Percentiles rank a stretch among this genome's conserved stretches.
phyloP scores from a whole-genome alignment of 768 basidiomycete species.

The Boletus barrowsii region DNA sequence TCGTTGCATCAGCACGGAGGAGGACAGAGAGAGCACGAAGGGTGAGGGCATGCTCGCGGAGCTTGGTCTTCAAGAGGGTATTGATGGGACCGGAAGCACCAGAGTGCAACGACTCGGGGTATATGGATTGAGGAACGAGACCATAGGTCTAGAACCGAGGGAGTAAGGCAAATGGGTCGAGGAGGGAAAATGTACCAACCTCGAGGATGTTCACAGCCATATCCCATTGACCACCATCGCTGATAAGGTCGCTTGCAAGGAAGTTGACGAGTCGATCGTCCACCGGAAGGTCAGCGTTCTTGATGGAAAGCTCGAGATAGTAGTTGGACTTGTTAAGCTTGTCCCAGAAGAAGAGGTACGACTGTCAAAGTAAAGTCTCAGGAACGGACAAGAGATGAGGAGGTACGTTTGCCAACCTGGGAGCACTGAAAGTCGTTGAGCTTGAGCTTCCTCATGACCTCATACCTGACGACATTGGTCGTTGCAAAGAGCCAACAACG shows the following conservation, averaged over 20 bases:
- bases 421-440: slow-evolving; percentile 89
- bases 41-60: slow-evolving; percentile 85
- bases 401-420: slow-evolving; percentile 48
- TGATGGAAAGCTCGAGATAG: slow-evolving; percentile 84
- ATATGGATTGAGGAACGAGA: slow-evolving; percentile 76
- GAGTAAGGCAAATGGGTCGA: slow-evolving; percentile 28
- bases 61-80: slow-evolving; percentile 79
- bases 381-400: neutral
- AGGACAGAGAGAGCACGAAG: slow-evolving; percentile 63
- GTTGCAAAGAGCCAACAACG: slow-evolving; percentile 96
- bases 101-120: slow-evolving; percentile 84
- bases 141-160: slow-evolving; percentile 61
- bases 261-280: slow-evolving; percentile 81
- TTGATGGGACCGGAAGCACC: slow-evolving; percentile 72
- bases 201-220: slow-evolving; percentile 75
- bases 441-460: slow-evolving; percentile 81
- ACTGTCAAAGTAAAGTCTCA: slow-evolving; percentile 38
- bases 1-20: slow-evolving; percentile 43
- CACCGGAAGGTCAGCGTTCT: slow-evolving; percentile 74
- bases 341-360: slow-evolving; percentile 95
- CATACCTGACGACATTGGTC: slow-evolving; percentile 81
- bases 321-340: slow-evolving; percentile 90
- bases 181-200: slow-evolving; percentile 31
- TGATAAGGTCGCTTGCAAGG: slow-evolving; percentile 74
- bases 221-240: slow-evolving; percentile 95